Conservation (phyloP, 2,329 filamentous ascomycete genomes). For the Fusarium anthophilum region DNA sequence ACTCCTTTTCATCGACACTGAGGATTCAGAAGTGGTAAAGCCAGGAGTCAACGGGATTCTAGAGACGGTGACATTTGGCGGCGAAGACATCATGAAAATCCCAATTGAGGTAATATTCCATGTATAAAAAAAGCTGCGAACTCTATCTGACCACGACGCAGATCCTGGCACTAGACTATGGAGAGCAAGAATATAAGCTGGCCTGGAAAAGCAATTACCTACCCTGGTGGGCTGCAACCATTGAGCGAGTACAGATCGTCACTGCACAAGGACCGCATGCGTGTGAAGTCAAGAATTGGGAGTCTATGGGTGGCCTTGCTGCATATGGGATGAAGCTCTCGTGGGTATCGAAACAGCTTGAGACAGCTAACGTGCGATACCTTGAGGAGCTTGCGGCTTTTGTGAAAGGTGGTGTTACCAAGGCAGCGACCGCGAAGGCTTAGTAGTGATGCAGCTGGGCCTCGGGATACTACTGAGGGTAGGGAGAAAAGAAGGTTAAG, state of each 20-base stretch:
- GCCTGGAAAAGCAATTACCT: not conserved
- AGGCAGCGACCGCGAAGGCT: no score
- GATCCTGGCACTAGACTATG: not conserved
- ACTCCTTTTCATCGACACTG: not conserved
- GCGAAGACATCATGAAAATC: not conserved
- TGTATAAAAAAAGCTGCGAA: rapidly evolving
- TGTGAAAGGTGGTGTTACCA: not conserved
- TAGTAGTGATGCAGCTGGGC: rapidly evolving
- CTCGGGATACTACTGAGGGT: no score
- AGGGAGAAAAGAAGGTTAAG: rapidly evolving
- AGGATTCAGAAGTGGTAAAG: not conserved
- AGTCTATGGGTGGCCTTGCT: not conserved
- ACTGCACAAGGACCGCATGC: not conserved
- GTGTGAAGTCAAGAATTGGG: not conserved
- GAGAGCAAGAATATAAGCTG: not conserved
- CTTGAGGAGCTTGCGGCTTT: not conserved
- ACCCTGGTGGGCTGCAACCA: not conserved
- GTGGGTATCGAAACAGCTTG: not conserved
- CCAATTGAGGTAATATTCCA: not conserved
- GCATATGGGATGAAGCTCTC: not conserved
- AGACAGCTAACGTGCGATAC: not conserved
- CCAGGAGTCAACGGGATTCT: not conserved
- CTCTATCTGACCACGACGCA: not conserved
- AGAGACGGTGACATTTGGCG: not conserved
- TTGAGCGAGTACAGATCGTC: not conserved